Evolutionary conservation across 768 basidiomycete species (phyloP).

Genomic region (Suillus paluster): DNA sequence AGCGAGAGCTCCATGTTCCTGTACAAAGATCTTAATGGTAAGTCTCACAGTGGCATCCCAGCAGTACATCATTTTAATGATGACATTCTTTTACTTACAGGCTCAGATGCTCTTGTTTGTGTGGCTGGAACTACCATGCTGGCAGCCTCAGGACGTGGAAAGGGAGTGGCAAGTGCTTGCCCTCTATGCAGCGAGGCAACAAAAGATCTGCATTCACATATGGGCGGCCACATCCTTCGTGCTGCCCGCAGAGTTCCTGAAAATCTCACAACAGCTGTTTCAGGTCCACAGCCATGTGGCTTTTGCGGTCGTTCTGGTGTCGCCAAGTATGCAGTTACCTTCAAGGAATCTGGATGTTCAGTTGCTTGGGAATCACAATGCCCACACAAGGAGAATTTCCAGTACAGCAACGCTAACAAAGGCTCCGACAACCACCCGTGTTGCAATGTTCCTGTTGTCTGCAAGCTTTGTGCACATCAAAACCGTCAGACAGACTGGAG

Average conservation of each 20-base stretch:
- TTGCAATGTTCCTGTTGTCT: constrained; percentile 6
- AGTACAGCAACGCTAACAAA: constrained; percentile 2
- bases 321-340: neutral
- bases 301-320: constrained; percentile 7
- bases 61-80: too few relatives aligned
- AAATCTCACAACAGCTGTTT: neutral
- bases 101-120: too few relatives aligned
- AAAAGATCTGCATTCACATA: constrained; percentile 8
- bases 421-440: neutral
- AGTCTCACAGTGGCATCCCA: too few relatives aligned
- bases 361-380: neutral
- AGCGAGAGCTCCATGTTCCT: constrained; percentile 1
- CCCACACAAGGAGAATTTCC: neutral
- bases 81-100: too few relatives aligned
- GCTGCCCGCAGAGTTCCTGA: constrained; percentile 1
- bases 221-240: constrained; percentile 9
- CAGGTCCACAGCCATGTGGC: neutral
- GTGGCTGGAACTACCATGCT: too few relatives aligned
- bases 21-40: neutral
- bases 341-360: constrained; percentile 4
- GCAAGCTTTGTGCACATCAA: neutral
- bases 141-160: neutral
- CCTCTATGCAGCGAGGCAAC: constrained; percentile 3
- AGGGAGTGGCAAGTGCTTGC: neutral
- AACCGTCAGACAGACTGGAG: neutral